Conservation (phyloP, 2,329 filamentous ascomycete species). For the Colletotrichum sojae region DNA sequence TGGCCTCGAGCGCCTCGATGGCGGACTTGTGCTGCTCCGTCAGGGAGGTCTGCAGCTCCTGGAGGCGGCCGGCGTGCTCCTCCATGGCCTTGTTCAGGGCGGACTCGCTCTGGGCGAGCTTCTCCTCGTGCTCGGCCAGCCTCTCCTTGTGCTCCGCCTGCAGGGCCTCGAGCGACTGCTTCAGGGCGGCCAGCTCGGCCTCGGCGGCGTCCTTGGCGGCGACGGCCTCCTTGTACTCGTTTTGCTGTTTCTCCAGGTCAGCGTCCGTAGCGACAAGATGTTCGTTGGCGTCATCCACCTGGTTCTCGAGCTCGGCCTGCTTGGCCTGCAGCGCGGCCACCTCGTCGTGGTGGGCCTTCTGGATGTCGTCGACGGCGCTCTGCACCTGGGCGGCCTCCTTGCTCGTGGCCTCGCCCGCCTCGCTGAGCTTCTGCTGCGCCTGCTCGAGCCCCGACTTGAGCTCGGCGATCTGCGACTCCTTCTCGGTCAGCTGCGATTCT, state of each 20-base stretch:
- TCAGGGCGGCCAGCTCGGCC: conserved; percentile 62
- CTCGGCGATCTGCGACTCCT: conserved; percentile 69
- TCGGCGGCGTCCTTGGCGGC: conserved; percentile 64
- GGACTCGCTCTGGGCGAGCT: conserved; percentile 55
- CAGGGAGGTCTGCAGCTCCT: conserved; percentile 64
- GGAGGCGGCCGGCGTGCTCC: conserved; percentile 65
- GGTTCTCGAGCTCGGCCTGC: conserved; percentile 61
- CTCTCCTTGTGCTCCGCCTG: conserved; percentile 57
- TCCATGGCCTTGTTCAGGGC: conserved; percentile 56
- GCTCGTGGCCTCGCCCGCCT: conserved; percentile 67
- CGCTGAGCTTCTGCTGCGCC: conserved; percentile 68
- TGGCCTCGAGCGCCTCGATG: conserved; percentile 65
- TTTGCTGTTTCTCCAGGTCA: conserved; percentile 65
- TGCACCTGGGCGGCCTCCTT: conserved; percentile 54
- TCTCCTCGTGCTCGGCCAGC: conserved; percentile 55
- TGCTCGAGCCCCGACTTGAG: conserved; percentile 70
- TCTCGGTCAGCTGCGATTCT: conserved; percentile 70
- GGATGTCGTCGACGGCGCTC: conserved; percentile 44
- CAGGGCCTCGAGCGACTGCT: conserved; percentile 64
- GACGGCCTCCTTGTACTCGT: conserved; percentile 63
- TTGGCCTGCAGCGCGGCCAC: conserved; percentile 65
- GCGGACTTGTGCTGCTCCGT: conserved; percentile 65
- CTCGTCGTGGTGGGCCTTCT: conserved; percentile 56
- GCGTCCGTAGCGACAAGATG: conserved; percentile 67
- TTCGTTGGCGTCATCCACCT: conserved; percentile 63